These are phyloP conservation scores for Pythium aristosporum DNA, from an alignment of 352 stramenopile genomes.

Conservation along the genomic window DNA sequence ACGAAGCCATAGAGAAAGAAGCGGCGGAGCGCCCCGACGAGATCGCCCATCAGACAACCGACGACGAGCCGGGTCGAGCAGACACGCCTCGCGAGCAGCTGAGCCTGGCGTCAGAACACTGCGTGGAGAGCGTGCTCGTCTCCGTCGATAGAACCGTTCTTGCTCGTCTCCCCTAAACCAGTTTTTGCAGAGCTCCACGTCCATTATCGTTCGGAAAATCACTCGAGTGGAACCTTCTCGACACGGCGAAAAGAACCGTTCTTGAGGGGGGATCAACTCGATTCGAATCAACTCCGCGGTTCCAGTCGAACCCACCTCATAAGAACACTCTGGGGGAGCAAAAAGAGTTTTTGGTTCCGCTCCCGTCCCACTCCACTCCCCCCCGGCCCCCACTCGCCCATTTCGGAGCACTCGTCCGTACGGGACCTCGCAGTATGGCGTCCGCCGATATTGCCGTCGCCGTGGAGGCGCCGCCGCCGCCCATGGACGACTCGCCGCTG, in stretches of 20 bases:
- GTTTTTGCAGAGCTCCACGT: too few species aligned
- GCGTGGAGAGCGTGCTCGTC: neutral
- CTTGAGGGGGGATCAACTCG: neutral
- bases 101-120: constrained; percentile 15
- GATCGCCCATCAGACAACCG: neutral
- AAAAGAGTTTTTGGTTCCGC: neutral
- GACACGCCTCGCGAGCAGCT: neutral
- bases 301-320: constrained; percentile 7
- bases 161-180: too few species aligned
- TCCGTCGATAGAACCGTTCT: too few species aligned
- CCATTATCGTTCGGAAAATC: too few species aligned
- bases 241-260: constrained; percentile 3
- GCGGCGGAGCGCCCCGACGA: neutral
- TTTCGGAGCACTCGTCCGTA: neutral
- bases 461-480: neutral
- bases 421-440: constrained; percentile 5
- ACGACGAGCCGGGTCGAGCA: neutral
- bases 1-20: constrained; percentile 1
- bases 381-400: neutral
- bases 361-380: too few species aligned
- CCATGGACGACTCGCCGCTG: constrained; percentile 1
- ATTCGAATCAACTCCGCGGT: neutral
- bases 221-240: neutral
- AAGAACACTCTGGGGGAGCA: neutral
- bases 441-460: constrained; percentile 4